Conservation (phyloP, 305 asterid species). For the Withania somnifera region DNA sequence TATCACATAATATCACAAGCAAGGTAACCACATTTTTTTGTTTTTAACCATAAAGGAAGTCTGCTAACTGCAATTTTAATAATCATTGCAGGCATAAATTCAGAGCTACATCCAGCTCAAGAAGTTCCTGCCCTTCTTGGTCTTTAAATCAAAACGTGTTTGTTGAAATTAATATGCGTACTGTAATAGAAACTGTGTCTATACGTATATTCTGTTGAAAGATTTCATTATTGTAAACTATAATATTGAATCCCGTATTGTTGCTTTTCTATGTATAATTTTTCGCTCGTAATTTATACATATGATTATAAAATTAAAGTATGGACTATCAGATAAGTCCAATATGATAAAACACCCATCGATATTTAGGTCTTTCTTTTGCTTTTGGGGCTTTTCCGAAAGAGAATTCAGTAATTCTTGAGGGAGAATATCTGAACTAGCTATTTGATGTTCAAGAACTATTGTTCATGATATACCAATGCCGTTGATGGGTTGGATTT, state of each 20-base stretch:
- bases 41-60: not conserved
- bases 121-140: not conserved
- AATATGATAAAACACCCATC: not conserved
- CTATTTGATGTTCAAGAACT: not conserved
- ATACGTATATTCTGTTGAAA: not conserved
- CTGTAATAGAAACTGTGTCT: not conserved
- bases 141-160: not conserved
- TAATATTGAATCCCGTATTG: not conserved
- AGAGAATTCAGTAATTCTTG: not conserved
- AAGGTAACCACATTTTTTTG: conserved; percentile 13
- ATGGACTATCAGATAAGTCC: not conserved
- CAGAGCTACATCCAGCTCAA: not conserved
- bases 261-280: not conserved
- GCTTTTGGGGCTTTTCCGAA: not conserved
- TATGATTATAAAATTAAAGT: not conserved
- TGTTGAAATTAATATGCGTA: not conserved
- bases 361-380: not conserved
- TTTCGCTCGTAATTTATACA: not conserved
- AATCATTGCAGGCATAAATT: not conserved
- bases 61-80: not conserved
- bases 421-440: not conserved
- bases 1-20: conserved; percentile 24
- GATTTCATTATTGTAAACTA: not conserved
- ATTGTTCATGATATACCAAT: not conserved
- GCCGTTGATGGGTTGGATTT: not conserved